Conservation (phyloP, 208 protist genomes). For the Trypanosoma scelopori region DNA sequence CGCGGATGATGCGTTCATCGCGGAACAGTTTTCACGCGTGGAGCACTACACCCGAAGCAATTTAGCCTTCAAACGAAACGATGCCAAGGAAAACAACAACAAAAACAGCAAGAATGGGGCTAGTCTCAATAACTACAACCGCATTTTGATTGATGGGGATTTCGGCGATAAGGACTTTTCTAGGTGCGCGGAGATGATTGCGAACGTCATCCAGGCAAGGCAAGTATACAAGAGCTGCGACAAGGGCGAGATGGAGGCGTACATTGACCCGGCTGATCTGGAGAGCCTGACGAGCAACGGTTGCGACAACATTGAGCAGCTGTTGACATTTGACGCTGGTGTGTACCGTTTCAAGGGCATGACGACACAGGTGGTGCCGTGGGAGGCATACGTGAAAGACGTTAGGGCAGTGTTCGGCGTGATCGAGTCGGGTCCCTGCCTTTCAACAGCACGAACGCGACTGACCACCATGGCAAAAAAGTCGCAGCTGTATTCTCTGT, state of each 20-base stretch:
- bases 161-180: conserved; percentile 76
- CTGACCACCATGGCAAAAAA: conserved; percentile 78
- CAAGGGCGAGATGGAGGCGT: conserved; percentile 59
- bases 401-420: conserved; percentile 59
- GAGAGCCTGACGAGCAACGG: background rate
- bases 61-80: too few relatives aligned
- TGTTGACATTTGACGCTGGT: conserved; percentile 33
- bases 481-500: conserved; percentile 77
- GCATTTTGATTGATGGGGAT: conserved; percentile 79
- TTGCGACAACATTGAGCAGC: background rate
- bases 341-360: conserved; percentile 65
- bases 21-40: conserved; percentile 14
- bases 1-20: background rate
- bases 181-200: conserved; percentile 73
- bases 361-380: conserved; percentile 62
- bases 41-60: background rate
- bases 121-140: conserved; percentile 42
- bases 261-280: conserved; percentile 33
- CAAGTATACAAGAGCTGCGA: conserved; percentile 74
- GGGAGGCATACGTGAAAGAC: conserved; percentile 74
- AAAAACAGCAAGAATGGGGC: background rate
- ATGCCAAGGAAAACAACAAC: conserved; percentile 1
- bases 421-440: conserved; percentile 86
- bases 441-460: conserved; percentile 73
- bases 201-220: conserved; percentile 54